Evolutionary conservation across 2,329 filamentous ascomycete genomes (phyloP).

Genomic region (Aspergillus ibericus): DNA sequence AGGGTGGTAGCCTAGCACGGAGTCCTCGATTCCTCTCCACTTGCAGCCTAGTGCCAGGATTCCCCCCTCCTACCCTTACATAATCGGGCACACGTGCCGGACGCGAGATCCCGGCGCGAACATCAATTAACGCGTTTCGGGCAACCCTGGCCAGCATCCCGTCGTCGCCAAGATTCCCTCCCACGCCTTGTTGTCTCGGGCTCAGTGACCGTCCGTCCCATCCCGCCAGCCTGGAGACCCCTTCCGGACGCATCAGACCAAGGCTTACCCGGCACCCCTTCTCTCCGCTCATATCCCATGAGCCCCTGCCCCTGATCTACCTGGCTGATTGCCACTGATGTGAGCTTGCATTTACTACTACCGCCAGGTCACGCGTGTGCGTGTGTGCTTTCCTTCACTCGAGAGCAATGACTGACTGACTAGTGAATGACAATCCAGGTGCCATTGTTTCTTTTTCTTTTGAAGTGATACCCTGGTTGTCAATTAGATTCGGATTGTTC

Average conservation of each 20-base stretch:
- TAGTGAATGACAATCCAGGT: not conserved
- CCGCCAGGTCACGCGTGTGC: not conserved
- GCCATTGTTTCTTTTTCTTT: not conserved
- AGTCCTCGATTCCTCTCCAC: too few species aligned
- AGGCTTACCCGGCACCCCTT: too few species aligned
- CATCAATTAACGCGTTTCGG: conserved; percentile 25
- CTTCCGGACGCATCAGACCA: too few species aligned
- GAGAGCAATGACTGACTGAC: not conserved
- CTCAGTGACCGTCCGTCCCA: not conserved
- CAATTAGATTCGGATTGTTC: not conserved
- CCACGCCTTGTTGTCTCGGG: not conserved
- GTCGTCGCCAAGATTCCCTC: not conserved
- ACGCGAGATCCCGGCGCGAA: conserved; percentile 17
- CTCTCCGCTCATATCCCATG: not conserved
- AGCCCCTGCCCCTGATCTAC: not conserved
- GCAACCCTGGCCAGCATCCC: conserved; percentile 2
- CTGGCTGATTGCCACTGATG: not conserved
- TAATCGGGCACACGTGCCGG: conserved; percentile 13
- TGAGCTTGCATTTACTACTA: not conserved
- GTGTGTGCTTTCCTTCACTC: not conserved
- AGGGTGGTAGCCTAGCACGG: too few species aligned
- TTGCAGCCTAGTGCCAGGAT: too few species aligned
- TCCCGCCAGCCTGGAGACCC: not conserved
- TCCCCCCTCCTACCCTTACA: conserved; percentile 5
- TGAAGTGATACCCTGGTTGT: not conserved